phyloP scores from a whole-genome alignment of 306 rosid species.

The Fagus crenata region DNA sequence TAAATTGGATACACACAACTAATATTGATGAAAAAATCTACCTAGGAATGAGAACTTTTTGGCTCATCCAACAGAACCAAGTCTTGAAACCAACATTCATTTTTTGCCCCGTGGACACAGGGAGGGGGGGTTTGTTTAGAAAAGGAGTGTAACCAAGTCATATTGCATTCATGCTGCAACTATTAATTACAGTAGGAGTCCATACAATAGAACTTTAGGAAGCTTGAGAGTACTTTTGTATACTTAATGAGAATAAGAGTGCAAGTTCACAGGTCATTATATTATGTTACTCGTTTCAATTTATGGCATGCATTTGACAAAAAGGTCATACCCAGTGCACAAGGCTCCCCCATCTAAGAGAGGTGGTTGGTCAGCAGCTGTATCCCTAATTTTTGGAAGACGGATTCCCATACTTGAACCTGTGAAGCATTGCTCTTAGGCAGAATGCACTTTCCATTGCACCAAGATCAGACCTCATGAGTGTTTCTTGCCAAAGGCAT shows the following conservation, averaged over 20 bases:
- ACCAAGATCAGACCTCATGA: no score
- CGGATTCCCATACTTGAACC: no score
- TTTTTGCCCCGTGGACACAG: not conserved
- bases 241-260: not conserved
- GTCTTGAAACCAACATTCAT: not conserved
- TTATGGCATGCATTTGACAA: no score
- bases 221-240: not conserved
- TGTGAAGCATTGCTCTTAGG: no score
- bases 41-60: not conserved
- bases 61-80: not conserved
- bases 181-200: not conserved
- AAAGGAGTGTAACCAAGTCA: not conserved
- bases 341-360: no score
- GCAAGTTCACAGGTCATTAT: not conserved
- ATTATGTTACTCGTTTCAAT: not conserved
- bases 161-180: not conserved
- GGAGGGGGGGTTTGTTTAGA: fast-evolving
- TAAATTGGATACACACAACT: not conserved
- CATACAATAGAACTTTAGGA: not conserved
- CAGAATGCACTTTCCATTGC: no score
- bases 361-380: no score
- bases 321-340: no score
- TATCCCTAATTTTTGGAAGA: no score
- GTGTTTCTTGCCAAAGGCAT: not conserved
- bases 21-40: not conserved